phyloP scores from a whole-genome alignment of 108 stramenopile genomes.

The Poteriospumella lacustris region DNA sequence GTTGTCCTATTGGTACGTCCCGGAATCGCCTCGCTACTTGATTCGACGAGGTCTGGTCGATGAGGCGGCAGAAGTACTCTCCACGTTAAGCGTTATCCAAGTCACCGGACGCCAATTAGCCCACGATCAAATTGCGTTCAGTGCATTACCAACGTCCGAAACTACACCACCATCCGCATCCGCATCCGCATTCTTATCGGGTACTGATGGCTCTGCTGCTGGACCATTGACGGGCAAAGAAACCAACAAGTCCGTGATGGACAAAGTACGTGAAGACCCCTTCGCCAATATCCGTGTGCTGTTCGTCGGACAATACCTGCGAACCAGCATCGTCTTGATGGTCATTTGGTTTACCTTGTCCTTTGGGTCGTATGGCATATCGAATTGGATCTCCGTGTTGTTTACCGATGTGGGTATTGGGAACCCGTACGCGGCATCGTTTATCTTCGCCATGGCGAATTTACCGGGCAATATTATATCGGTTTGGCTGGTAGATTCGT shows the following conservation, averaged over 20 bases:
- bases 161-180: no score
- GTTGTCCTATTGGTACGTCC: constrained; percentile 27
- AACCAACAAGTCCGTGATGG: neutral
- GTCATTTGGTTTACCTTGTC: constrained; percentile 46
- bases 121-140: neutral
- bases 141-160: neutral
- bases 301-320: neutral
- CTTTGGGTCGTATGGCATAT: constrained; percentile 49
- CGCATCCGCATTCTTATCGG: neutral
- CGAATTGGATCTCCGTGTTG: constrained; percentile 46
- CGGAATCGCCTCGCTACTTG: constrained; percentile 51
- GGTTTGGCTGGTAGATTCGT: constrained; percentile 29
- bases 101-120: neutral
- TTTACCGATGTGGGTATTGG: constrained; percentile 44
- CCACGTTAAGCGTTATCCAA: neutral
- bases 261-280: neutral
- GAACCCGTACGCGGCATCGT: constrained; percentile 40
- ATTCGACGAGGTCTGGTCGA: constrained; percentile 25
- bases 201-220: neutral
- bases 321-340: constrained; percentile 37
- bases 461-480: constrained; percentile 51
- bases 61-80: constrained; percentile 18
- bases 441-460: constrained; percentile 51
- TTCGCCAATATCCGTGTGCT: neutral
- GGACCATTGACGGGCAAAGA: no score